Conservation (phyloP, 1,284 basidiomycete species). For the Ceratobasidium sp. region DNA sequence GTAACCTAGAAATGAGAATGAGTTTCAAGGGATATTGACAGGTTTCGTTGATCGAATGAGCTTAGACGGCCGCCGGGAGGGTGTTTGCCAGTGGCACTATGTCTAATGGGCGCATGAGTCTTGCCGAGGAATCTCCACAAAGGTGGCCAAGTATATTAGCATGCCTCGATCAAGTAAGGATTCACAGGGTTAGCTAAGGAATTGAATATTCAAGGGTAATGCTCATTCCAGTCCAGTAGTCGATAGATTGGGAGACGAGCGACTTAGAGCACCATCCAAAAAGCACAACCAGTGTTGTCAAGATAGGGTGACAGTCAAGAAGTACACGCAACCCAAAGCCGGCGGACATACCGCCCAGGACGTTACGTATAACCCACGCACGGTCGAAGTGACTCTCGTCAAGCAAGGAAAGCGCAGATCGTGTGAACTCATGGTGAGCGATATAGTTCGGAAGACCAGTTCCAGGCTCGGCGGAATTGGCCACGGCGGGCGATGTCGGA, state of each 20-base stretch:
- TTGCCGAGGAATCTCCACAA: neutral
- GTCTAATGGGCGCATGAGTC: neutral
- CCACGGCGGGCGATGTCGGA: slow-evolving; percentile 47
- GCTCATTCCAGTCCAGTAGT: slow-evolving; percentile 64
- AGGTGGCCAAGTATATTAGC: neutral
- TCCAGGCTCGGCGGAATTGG: slow-evolving; percentile 50
- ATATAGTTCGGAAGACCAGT: slow-evolving; percentile 50
- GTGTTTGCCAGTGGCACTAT: neutral
- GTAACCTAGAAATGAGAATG: neutral
- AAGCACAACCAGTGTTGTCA: slow-evolving; percentile 78
- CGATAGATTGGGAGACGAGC: slow-evolving; percentile 62
- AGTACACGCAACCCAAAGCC: slow-evolving; percentile 76
- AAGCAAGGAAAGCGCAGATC: slow-evolving; percentile 46
- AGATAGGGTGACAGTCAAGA: slow-evolving; percentile 71
- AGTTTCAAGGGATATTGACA: neutral
- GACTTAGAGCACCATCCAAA: slow-evolving; percentile 78
- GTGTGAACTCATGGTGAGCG: slow-evolving; percentile 21
- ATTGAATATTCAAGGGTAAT: slow-evolving; percentile 80
- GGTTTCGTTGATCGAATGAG: neutral
- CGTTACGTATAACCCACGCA: slow-evolving; percentile 82
- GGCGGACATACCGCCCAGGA: slow-evolving; percentile 82
- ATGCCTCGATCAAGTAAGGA: neutral
- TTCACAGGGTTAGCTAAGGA: slow-evolving; percentile 55
- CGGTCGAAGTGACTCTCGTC: slow-evolving; percentile 74
- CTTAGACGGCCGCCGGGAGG: neutral